Evolutionary conservation across 2,329 filamentous ascomycete genomes (phyloP), one percentile per base, ranked within the genome.

Genomic region (Didymella glomerata): DNA sequence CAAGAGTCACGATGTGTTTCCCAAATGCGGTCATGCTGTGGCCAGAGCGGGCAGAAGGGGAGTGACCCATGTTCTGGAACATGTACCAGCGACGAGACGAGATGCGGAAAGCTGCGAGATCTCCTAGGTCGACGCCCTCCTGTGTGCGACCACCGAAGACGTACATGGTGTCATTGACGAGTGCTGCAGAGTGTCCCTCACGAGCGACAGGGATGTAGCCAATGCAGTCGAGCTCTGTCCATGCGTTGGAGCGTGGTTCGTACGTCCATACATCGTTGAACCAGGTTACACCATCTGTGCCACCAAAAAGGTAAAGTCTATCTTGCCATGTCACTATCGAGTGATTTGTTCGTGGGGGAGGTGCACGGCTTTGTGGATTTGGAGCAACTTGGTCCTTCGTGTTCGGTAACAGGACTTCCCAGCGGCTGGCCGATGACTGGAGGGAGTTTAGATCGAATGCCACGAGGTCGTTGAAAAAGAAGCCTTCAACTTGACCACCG

Each of bases 261-360:
- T 95, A 99, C 51, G 89, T 92, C 95, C 95, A 99, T 47, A 99
- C 95, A 75, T 99, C 95, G 76, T 98, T 99, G 81, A 98, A 99
- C 96, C 95, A 99, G 71, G 91, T 88, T 55, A 93, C 87, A 40
- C 95, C 95, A 74, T 99, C 97, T 2, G 95, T 99, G 63, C 95
- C 95, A 68, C 95, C 95, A 75, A 99, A 99, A 89, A 99, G 82
- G 74, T 94, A 99, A 75, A 99, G 86, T 78, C 91, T 95, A 74
- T 99, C 95, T 61, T 95, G 93, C 79, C 87, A 97, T 16, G 91
- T 96, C 60, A 99, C 86, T 68, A 97, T 86, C 1, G 93, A 90
- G 78, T 99, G 95, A 74, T 99, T 99, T 1, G 95, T 99, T 79
- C 95, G 87, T 10, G 94, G 90, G 1, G 93, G 92, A 10, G 95